A percentile compares a stretch with the other conserved stretches of the same genome.
phyloP scores from a whole-genome alignment of 2,329 filamentous ascomycete genomes.

The Chaetomiaceae sp. region DNA sequence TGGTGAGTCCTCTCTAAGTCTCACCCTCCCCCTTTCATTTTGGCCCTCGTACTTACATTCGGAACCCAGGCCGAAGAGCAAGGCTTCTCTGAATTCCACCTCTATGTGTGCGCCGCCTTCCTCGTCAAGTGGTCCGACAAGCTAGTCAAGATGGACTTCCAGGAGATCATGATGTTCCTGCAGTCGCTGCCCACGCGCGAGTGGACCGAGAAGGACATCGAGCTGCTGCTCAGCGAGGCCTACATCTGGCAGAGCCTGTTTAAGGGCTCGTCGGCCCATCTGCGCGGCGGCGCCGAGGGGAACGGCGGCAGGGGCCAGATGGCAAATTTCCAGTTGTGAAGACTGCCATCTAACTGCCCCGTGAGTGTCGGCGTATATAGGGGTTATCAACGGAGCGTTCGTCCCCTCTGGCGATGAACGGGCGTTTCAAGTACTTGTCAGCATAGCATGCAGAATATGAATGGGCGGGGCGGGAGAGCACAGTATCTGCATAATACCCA shows the following conservation, averaged over 20 bases:
- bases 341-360: neutral
- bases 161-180: conserved; percentile 99
- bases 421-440: too few relatives aligned
- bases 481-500: too few relatives aligned
- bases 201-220: conserved; percentile 98
- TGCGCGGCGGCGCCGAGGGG: conserved; percentile 50
- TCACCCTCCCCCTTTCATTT: neutral
- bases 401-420: too few relatives aligned
- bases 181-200: conserved; percentile 86
- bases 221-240: conserved; percentile 88
- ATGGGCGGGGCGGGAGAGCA: too few relatives aligned
- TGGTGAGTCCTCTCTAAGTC: conserved; percentile 53
- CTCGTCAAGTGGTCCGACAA: conserved; percentile 97
- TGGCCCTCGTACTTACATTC: too few relatives aligned
- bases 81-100: conserved; percentile 95
- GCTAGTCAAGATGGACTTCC: conserved; percentile 92
- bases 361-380: neutral
- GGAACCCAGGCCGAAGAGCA: conserved; percentile 80
- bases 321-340: conserved; percentile 36
- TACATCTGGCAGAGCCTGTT: conserved; percentile 99
- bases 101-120: conserved; percentile 97
- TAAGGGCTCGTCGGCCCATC: conserved; percentile 86
- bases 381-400: neutral
- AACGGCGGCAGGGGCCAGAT: conserved; percentile 33
- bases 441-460: too few relatives aligned